phyloP scores from a whole-genome alignment of 208 protist genomes.

The Acanthamoeba healyi region DNA sequence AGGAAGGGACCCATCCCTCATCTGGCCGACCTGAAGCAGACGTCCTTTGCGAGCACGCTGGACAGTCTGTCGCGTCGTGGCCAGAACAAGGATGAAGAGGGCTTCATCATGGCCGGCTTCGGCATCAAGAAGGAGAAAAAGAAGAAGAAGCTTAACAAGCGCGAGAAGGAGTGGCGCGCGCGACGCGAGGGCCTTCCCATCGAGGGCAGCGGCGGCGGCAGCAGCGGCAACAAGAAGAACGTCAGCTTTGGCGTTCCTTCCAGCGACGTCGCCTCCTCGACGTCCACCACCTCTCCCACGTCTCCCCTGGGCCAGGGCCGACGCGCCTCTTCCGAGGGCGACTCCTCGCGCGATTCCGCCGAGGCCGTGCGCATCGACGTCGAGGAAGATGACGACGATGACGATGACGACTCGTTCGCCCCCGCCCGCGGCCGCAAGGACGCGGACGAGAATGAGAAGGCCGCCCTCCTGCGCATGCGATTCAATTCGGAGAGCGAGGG shows the following conservation, averaged over 20 bases:
- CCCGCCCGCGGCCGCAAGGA: constrained; percentile 45
- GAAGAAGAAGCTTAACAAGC: constrained; percentile 72
- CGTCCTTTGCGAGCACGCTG: constrained; percentile 60
- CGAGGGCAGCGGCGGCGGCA: not conserved
- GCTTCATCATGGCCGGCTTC: constrained; percentile 60
- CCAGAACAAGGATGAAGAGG: constrained; percentile 37
- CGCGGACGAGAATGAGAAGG: constrained; percentile 47
- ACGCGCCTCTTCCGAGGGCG: not conserved
- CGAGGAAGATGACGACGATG: constrained; percentile 14
- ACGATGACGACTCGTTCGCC: constrained; percentile 50
- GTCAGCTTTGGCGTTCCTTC: not conserved
- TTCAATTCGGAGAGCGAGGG: constrained; percentile 51
- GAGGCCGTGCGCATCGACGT: constrained; percentile 36
- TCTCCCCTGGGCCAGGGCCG: not conserved
- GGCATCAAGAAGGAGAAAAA: constrained; percentile 66
- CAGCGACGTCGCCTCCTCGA: too few relatives aligned
- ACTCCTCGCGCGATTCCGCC: not conserved
- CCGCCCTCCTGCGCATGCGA: constrained; percentile 35
- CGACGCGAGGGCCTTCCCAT: constrained; percentile 35
- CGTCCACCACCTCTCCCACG: not conserved
- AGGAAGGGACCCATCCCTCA: constrained; percentile 61
- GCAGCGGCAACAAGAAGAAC: not conserved
- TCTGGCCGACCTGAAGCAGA: constrained; percentile 57
- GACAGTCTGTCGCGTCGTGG: constrained; percentile 33
- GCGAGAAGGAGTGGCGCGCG: constrained; percentile 64